A percentile compares a stretch with the other conserved stretches of the same genome.
These are phyloP conservation scores for Apiospora pterosperma DNA, from an alignment of 2,329 filamentous ascomycete genomes.

Conservation along the genomic window DNA sequence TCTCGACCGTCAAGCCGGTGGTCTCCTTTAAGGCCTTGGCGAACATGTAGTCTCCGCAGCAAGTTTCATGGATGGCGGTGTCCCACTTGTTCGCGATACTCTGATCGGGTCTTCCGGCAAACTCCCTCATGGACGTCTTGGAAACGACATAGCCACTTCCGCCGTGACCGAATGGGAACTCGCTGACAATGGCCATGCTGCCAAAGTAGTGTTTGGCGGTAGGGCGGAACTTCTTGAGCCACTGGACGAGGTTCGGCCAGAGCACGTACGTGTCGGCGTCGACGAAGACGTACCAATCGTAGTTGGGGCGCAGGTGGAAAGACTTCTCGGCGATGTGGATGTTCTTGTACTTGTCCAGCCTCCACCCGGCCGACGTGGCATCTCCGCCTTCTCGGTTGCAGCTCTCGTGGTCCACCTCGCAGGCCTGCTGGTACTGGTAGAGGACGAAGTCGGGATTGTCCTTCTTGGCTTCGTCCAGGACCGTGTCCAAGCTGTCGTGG, in stretches of 20 bases:
- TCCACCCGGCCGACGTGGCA: slow-evolving; percentile 41
- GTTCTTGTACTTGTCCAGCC: slow-evolving; percentile 61
- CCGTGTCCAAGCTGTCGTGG: slow-evolving; percentile 43
- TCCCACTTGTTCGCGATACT: slow-evolving; percentile 47
- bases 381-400: slow-evolving; percentile 32
- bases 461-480: slow-evolving; percentile 38
- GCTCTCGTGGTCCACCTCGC: slow-evolving; percentile 40
- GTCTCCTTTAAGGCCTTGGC: slow-evolving; percentile 35
- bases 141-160: slow-evolving; percentile 54
- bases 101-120: slow-evolving; percentile 34
- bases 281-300: slow-evolving; percentile 59
- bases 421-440: slow-evolving; percentile 42
- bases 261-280: slow-evolving; percentile 57
- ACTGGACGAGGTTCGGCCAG: slow-evolving; percentile 48
- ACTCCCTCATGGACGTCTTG: slow-evolving; percentile 45
- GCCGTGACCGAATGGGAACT: slow-evolving; percentile 50
- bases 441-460: slow-evolving; percentile 49
- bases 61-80: slow-evolving; percentile 33
- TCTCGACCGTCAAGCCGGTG: slow-evolving; percentile 9
- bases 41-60: slow-evolving; percentile 49
- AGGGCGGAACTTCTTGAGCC: slow-evolving; percentile 42
- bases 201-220: slow-evolving; percentile 46
- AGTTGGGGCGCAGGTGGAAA: slow-evolving; percentile 44
- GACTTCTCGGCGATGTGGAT: slow-evolving; percentile 56
- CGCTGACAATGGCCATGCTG: slow-evolving; percentile 39